Conservation (phyloP, 306 rosid species). For the Cicer pinnatifidum region DNA sequence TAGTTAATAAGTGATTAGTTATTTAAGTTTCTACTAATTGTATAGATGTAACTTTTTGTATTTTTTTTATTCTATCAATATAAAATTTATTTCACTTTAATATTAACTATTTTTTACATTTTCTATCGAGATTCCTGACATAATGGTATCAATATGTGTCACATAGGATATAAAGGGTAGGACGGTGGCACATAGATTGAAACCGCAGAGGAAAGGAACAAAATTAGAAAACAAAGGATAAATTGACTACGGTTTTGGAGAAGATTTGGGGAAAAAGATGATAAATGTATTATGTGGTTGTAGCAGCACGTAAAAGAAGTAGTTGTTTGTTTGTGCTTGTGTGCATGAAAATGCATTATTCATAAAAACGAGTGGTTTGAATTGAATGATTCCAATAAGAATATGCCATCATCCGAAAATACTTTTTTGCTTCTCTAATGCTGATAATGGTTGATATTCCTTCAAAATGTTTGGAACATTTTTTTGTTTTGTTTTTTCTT, state of each 20-base stretch:
- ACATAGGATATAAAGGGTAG: no score
- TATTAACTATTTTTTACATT: no score
- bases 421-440: neutral
- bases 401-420: neutral
- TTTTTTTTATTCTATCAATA: no score
- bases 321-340: conserved; percentile 35
- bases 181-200: neutral
- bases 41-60: no score
- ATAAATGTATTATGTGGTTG: conserved; percentile 17
- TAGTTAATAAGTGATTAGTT: no score
- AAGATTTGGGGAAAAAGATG: conserved; percentile 19
- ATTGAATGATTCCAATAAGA: conserved; percentile 6
- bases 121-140: no score
- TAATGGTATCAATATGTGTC: no score
- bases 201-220: neutral
- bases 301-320: neutral
- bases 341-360: conserved; percentile 31
- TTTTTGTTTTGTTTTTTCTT: neutral
- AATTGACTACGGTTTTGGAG: neutral
- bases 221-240: conserved; percentile 17
- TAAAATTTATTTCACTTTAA: no score
- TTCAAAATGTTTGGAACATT: neutral
- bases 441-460: neutral
- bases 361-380: conserved; percentile 29
- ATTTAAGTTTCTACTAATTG: no score